Evolutionary conservation across 306 rosid species (phyloP), one percentile per base, ranked within the genome.

Genomic region (Rosa rugosa): DNA sequence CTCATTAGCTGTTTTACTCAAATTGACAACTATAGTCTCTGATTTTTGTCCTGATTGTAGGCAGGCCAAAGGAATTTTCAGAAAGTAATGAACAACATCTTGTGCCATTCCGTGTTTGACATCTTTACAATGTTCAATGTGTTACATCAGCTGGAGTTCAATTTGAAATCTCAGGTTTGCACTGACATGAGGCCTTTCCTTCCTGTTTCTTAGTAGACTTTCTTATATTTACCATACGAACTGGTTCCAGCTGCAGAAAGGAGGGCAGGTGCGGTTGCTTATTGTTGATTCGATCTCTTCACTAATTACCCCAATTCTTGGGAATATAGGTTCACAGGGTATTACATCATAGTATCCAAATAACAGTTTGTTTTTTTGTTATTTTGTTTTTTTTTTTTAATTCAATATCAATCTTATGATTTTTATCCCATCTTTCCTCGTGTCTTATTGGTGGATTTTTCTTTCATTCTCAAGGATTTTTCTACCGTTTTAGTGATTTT

Each of bases 221-320:
- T 53, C 73, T 23, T 54, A 59, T 78, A 57, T 73, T 71, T 72
- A 75, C 73, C 78, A 57, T 79, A 76, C 80, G 59, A 46, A 53
- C 81, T 73, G 67, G 82, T 68, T 77, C 77, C 85, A 85, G 87
- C 84, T 77, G 81, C 82, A 77, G 68, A 80, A 78, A 77, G 88
- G 84, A 73, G 87, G 85, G 68, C 86, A 78, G 53, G 88, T 85
- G 85, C 93, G 74, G 76, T 83, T 94, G 84, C 89, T 94, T 80
- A 85, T 94, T 81, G 69, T 94, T 74, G 98, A 94, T 82, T 94
- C 94, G 13, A 82, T 94, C 80, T 92, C 98, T 69, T 90, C 98
- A 51, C 83, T 94, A 75, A 85, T 94, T 68, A 85, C 94, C 62
- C 98, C 97, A 47, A 83, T 94, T 86, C 97, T 94, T 73, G 94